Evolutionary conservation across 345 rosid genomes (phyloP), one percentile per base, ranked within the genome.

Genomic region (Pugionium cornutum): DNA sequence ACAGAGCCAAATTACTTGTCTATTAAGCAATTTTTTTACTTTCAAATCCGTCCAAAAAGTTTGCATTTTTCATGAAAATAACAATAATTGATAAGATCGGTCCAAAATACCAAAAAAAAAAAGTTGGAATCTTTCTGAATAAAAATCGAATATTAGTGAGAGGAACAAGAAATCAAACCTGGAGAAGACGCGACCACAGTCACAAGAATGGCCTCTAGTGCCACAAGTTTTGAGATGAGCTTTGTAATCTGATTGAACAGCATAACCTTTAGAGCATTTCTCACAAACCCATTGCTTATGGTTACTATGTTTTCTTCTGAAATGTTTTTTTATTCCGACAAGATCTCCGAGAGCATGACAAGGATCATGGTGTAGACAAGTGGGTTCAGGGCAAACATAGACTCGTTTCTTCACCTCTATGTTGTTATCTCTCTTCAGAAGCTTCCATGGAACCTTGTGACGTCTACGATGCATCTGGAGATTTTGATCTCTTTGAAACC

Each of bases 181-280:
- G 86, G 96, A 88, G 69, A 88, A 88, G 66, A 88, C 96, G 3
- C 96, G 92, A 74, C 96, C 96, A 66, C 96, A 88, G 76, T 88
- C 96, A 42, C 96, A 88, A 42, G 92, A 88, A 69, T 88, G 96
- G 59, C 96, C 96, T 64, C 96, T 70, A 18, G 92, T 88, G 40
- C 96, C 96, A 69, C 96, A 88, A 61, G 92, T 88, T 71, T 88
- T 88, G 72, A 88, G 89, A 68, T 88, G 96, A 42, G 96, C 96
- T 65, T 88, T 88, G 79, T 83, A 88, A 78, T 88, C 96, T 29
- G 96, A 88, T 69, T 88, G 96, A 62, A 88, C 96, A 49, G 96
- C 96, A 44, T 88, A 88, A 1, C 86, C 96, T 75, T 88, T 88
- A 7, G 83, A 81, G 69, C 96, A 88, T 71, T 78, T 86, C 41